Conservation (phyloP, 768 basidiomycete genomes). For the Trametes maxima region DNA sequence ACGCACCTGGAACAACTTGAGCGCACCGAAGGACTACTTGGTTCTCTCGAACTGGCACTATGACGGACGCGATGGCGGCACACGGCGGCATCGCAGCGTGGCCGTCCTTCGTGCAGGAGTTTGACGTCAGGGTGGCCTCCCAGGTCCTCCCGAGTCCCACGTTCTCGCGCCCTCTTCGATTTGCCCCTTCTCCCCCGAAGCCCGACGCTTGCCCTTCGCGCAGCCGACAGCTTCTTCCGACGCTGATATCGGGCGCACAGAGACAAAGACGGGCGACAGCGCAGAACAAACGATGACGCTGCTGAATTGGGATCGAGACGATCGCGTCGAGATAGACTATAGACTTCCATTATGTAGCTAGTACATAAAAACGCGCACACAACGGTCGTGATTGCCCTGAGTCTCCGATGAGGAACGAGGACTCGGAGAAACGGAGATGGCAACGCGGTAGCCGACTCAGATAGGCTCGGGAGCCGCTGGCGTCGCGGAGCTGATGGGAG, state of each 20-base stretch:
- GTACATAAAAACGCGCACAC: constrained; percentile 4
- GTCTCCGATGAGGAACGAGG: no score
- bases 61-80: background rate
- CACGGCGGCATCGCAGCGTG: background rate
- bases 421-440: background rate
- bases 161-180: no score
- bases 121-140: constrained; percentile 8
- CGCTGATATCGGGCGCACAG: background rate
- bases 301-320: background rate
- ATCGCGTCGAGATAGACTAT: constrained; percentile 14
- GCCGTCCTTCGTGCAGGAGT: background rate
- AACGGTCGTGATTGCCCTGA: constrained; percentile 2
- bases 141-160: background rate
- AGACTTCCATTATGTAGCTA: constrained; percentile 21
- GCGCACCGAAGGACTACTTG: background rate
- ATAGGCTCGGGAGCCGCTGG: background rate
- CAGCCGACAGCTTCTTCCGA: background rate
- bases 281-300: background rate
- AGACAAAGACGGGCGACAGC: background rate
- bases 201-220: background rate
- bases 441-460: background rate
- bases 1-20: background rate
- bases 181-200: background rate
- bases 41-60: background rate
- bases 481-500: background rate